Percentiles rank a stretch among this genome's conserved stretches.
These are phyloP conservation scores for Angomonas deanei DNA, from an alignment of 208 protist species.

Conservation along the genomic window DNA sequence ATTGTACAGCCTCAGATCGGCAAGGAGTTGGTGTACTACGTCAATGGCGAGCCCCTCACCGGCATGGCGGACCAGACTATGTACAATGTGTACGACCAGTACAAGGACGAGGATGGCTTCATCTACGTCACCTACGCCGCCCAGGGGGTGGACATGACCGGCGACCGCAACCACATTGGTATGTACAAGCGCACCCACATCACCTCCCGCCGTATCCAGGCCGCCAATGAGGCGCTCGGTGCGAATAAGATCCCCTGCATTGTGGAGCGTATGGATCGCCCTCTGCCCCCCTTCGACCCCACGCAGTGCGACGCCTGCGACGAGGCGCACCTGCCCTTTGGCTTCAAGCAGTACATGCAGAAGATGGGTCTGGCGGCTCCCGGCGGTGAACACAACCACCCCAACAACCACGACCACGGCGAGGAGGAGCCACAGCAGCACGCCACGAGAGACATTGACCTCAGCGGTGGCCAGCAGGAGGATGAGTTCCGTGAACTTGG, in stretches of 20 bases:
- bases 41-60: slow-evolving; percentile 66
- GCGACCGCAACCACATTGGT: slow-evolving; percentile 36
- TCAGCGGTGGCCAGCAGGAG: neutral
- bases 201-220: slow-evolving; percentile 33
- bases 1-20: slow-evolving; percentile 76
- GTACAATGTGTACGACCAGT: slow-evolving; percentile 10
- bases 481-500: neutral
- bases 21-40: slow-evolving; percentile 87
- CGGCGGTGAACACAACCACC: slow-evolving; percentile 14
- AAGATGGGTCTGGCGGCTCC: slow-evolving; percentile 10
- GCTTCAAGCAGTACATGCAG: slow-evolving; percentile 7
- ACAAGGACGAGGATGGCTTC: slow-evolving; percentile 15
- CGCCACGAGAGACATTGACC: neutral
- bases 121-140: slow-evolving; percentile 16
- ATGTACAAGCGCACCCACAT: slow-evolving; percentile 33
- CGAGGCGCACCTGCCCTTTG: neutral
- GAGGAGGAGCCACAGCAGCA: slow-evolving; percentile 3
- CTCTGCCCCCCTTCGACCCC: slow-evolving; percentile 77
- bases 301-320: slow-evolving; percentile 37
- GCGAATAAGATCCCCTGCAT: slow-evolving; percentile 85
- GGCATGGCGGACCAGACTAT: slow-evolving; percentile 26
- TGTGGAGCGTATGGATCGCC: slow-evolving; percentile 79
- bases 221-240: slow-evolving; percentile 32
- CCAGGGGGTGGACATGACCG: slow-evolving; percentile 4
- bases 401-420: slow-evolving; percentile 20